Conservation (phyloP, 73 alveolate genomes). For the Stentor coeruleus region DNA sequence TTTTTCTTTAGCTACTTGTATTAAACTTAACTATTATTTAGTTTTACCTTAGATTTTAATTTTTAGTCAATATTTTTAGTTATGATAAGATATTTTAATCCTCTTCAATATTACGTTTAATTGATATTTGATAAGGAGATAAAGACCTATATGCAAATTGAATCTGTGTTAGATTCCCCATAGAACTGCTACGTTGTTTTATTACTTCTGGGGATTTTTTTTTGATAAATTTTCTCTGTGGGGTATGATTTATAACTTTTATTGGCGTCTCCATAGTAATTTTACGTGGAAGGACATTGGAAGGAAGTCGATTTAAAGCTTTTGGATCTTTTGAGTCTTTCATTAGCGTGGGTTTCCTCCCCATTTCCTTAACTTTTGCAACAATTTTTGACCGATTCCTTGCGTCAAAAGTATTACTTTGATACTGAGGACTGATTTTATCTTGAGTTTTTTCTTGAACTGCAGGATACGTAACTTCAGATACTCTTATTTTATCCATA, state of each 20-base stretch:
- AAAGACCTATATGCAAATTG: not conserved
- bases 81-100: too few species aligned
- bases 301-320: too few species aligned
- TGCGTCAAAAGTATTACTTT: not conserved
- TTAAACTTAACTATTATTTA: too few species aligned
- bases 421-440: too few species aligned
- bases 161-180: not conserved
- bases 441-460: too few species aligned
- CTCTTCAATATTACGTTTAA: not conserved
- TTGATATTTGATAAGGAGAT: not conserved
- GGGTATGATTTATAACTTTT: not conserved
- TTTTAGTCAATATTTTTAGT: too few species aligned
- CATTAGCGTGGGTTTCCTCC: not conserved
- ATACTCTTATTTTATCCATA: not conserved
- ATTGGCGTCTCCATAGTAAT: not conserved
- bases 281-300: not conserved
- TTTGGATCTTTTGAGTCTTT: not conserved
- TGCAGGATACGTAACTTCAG: too few species aligned
- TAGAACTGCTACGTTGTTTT: not conserved
- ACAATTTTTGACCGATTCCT: not conserved
- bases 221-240: not conserved
- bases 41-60: too few species aligned
- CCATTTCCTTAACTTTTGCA: not conserved
- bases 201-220: not conserved
- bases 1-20: too few species aligned